Conservation (phyloP, 306 rosid species). For the Morella rubra region DNA sequence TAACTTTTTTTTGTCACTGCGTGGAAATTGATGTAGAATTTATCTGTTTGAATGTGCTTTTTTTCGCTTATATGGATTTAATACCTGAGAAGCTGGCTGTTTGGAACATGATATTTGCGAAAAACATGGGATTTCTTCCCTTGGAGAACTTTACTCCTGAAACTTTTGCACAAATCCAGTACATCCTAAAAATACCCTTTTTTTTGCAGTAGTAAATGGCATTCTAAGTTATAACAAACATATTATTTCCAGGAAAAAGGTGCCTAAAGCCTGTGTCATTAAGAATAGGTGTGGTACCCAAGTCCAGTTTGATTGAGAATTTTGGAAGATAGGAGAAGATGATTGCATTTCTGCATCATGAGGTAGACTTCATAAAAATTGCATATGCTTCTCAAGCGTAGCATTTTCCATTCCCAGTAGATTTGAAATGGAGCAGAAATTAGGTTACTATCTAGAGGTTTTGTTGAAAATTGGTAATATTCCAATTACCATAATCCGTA, state of each 20-base stretch:
- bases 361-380: constrained; percentile 3
- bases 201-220: background rate
- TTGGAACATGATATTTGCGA: background rate
- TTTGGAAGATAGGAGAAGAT: background rate
- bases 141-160: background rate
- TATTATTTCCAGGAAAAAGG: background rate
- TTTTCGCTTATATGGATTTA: background rate
- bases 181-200: background rate
- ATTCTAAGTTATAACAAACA: no score
- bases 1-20: background rate
- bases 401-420: background rate
- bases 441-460: background rate
- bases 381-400: background rate
- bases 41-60: background rate
- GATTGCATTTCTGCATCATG: background rate
- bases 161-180: background rate
- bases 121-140: background rate
- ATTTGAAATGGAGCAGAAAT: background rate
- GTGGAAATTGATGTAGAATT: background rate
- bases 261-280: background rate
- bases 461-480: background rate
- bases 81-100: background rate
- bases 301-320: background rate
- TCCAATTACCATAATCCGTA: background rate
- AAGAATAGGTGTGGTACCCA: background rate